Base-by-base conservation (phyloP, 129 eudicot genomes). In the Centrapalus pauciflorus region DNA sequence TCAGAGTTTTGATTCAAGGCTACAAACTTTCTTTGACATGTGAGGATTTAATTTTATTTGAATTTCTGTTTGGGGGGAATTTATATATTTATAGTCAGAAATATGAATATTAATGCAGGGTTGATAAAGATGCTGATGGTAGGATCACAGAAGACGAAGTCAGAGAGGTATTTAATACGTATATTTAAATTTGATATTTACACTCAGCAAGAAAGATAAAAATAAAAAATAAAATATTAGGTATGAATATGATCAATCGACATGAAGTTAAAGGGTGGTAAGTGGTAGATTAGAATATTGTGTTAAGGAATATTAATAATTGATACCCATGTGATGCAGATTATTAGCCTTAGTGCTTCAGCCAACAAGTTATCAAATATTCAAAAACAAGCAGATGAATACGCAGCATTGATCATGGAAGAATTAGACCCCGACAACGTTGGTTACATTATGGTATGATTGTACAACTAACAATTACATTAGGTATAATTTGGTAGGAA, bases 61-160 rank as follows among this genome's bases (percentile, higher is more conserved):
- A 35, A 21, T 70, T 24, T 32, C 1, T 0, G 45, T n/a, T 26
- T 2, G 37, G 55, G 28, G 13, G 9, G 12, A 61, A 55, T 73
- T 67, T 17, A 32, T 14, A 29, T 57, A 55, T 73, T 67, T 17
- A 32, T 14, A 29, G 46, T 7, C 10, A 1, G 7, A 8, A 19
- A 16, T 24, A 38, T 65, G 43, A 7, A 29, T n/a, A 12, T 25
- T n/a, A 50, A 72, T 62, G 71, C 84, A 89, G 96, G 96, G 96
- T 89, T 67, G 96, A 89, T 61, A 89, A 85, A 79, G 90, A 89
- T 74, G 94, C 90, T 12, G 94, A 89, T 77, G 96, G 96, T 8
- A 79, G 90, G 61, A 83, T 89, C 21, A 76, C 94, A 41, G 90
- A 89, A 77, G 96, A 76, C n/a, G 96, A 89, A 89, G 94, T 89